These are phyloP conservation scores for Cryomyces minteri DNA, from an alignment of 495 filamentous ascomycete species.

Conservation along the genomic window DNA sequence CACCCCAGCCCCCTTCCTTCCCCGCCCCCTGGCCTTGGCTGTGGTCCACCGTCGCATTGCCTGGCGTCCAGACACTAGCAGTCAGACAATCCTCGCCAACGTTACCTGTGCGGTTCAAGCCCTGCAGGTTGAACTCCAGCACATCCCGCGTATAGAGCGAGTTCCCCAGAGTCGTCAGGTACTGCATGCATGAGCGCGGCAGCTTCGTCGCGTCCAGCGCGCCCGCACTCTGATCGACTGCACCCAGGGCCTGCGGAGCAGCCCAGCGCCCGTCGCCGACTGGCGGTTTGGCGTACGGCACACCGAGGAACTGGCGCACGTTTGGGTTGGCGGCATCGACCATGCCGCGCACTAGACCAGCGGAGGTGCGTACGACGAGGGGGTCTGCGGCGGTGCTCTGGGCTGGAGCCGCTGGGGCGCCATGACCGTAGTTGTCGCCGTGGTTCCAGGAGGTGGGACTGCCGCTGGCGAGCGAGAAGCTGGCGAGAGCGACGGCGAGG, in stretches of 20 bases:
- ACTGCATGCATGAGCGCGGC: conserved; percentile 21
- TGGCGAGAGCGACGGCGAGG: too few species aligned
- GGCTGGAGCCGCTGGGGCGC: too few species aligned
- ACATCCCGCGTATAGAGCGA: neutral
- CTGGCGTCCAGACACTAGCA: conserved; percentile 31
- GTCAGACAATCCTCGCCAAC: conserved; percentile 30
- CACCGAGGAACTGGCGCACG: conserved; percentile 26
- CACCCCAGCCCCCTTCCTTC: conserved; percentile 2
- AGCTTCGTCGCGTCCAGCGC: conserved; percentile 17
- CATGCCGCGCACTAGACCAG: conserved; percentile 12
- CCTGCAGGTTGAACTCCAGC: conserved; percentile 1
- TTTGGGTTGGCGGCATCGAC: conserved; percentile 17
- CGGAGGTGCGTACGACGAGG: neutral
- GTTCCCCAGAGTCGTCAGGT: conserved; percentile 2
- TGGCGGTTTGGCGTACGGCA: conserved; percentile 26
- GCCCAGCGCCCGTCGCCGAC: conserved; percentile 22
- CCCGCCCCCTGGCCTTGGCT: neutral
- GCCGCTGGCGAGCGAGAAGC: too few species aligned
- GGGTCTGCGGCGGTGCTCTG: too few species aligned
- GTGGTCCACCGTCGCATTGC: conserved; percentile 3
- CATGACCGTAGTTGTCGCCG: too few species aligned
- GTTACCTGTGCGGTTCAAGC: neutral
- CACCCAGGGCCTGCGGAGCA: conserved; percentile 11
- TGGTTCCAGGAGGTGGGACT: too few species aligned
- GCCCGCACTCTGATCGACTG: conserved; percentile 11